Percentiles rank a stretch among this genome's conserved stretches.
Conservation (phyloP, 371 early-diverging fungal species). For the Ordospora colligata region DNA sequence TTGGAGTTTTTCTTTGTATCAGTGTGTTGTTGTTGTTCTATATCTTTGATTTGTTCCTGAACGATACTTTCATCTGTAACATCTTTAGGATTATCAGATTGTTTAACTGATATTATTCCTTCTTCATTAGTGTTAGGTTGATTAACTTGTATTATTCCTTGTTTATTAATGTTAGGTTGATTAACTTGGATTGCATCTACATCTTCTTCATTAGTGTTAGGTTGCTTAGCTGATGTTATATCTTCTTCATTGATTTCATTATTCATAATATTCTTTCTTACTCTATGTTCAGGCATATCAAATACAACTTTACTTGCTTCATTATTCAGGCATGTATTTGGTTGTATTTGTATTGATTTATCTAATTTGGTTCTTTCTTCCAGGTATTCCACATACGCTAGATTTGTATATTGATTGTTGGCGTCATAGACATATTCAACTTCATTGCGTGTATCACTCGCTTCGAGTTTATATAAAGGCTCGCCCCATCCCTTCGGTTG, state of each 20-base stretch:
- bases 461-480: background rate
- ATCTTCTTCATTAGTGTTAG: background rate
- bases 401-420: constrained; percentile 19
- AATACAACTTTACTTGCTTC: too few species aligned
- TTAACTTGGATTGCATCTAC: too few species aligned
- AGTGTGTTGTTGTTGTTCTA: background rate
- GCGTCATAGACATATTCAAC: constrained; percentile 21
- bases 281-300: too few species aligned
- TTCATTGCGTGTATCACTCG: background rate
- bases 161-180: background rate
- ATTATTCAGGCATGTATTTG: too few species aligned
- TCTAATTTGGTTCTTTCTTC: background rate
- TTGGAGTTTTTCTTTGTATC: background rate
- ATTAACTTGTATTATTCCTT: too few species aligned
- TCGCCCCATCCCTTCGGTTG: constrained; percentile 37
- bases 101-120: background rate
- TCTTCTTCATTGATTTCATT: background rate
- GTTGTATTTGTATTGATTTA: background rate
- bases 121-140: too few species aligned
- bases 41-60: too few species aligned
- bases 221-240: too few species aligned
- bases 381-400: background rate
- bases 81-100: too few species aligned
- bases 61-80: too few species aligned
- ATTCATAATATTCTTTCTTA: background rate